Conservation (phyloP, 2,329 filamentous ascomycete species). For the Nemania serpens region DNA sequence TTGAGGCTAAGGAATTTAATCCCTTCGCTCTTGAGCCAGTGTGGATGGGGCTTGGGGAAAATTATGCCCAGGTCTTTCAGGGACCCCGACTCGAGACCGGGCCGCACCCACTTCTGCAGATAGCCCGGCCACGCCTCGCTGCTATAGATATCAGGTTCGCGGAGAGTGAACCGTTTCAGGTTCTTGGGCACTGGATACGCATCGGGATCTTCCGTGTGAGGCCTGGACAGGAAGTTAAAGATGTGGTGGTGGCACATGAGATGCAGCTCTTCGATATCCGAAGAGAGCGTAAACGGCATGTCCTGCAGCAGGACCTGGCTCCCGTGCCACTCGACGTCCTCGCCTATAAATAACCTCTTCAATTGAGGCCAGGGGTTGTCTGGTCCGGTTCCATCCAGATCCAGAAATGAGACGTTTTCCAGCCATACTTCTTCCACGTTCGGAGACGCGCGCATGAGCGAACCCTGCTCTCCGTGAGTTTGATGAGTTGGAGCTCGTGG, state of each 20-base stretch:
- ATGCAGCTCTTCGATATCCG: conserved; percentile 22
- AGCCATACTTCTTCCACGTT: conserved; percentile 37
- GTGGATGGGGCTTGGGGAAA: conserved; percentile 14
- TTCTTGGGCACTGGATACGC: conserved; percentile 9
- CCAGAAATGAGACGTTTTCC: conserved; percentile 15
- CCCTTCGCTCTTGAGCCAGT: conserved; percentile 35
- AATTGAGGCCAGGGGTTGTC: conserved; percentile 24
- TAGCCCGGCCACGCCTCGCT: neutral
- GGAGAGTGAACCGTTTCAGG: conserved; percentile 30
- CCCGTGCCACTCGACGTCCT: neutral
- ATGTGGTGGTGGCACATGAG: conserved; percentile 8
- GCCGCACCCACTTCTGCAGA: conserved; percentile 24
- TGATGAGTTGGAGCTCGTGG: neutral
- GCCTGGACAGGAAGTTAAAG: neutral
- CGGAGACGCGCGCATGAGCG: conserved; percentile 27
- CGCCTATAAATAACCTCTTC: conserved; percentile 20
- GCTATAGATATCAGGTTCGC: neutral
- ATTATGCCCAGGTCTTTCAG: conserved; percentile 31
- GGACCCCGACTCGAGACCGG: conserved; percentile 33
- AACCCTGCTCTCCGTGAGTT: conserved; percentile 26
- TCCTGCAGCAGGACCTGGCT: too few species aligned
- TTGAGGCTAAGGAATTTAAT: conserved; percentile 34
- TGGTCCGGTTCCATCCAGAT: conserved; percentile 12
- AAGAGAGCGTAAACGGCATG: neutral
- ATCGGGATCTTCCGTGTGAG: neutral